Conservation (phyloP, 805 yeast species). For the Schizosaccharomyces osmophilus region DNA sequence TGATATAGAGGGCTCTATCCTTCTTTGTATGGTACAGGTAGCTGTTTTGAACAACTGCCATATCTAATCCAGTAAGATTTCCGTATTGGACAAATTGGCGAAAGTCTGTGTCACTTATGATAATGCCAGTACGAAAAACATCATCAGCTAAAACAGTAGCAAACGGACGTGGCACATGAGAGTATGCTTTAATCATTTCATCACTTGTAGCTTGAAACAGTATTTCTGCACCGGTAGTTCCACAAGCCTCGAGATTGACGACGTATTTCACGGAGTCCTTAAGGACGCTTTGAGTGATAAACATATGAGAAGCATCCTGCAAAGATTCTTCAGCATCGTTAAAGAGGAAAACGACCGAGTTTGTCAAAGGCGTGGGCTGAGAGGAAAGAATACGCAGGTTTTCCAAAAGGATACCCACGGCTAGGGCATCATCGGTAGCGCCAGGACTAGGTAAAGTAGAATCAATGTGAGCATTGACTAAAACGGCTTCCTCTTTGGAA, state of each 20-base stretch:
- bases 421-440: conserved; percentile 1
- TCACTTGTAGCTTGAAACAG: conserved; percentile 1
- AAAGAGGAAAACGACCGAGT: neutral
- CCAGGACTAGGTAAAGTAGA: conserved; percentile 3
- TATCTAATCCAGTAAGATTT: conserved; percentile 1
- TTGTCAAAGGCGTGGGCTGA: neutral
- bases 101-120: neutral
- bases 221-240: neutral
- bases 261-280: neutral
- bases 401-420: neutral
- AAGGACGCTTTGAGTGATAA: neutral
- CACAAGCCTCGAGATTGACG: conserved; percentile 1
- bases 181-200: conserved; percentile 33
- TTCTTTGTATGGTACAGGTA: neutral
- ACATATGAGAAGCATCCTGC: conserved; percentile 1
- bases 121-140: conserved; percentile 1
- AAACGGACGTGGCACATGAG: neutral
- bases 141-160: conserved; percentile 1
- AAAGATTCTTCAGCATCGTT: conserved; percentile 1
- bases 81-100: conserved; percentile 2
- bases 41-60: conserved; percentile 1
- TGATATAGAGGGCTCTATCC: neutral
- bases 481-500: neutral
- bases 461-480: conserved; percentile 1
- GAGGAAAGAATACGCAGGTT: neutral